Conservation (phyloP, 305 asterid species). For the Solanum aculeatissimum region DNA sequence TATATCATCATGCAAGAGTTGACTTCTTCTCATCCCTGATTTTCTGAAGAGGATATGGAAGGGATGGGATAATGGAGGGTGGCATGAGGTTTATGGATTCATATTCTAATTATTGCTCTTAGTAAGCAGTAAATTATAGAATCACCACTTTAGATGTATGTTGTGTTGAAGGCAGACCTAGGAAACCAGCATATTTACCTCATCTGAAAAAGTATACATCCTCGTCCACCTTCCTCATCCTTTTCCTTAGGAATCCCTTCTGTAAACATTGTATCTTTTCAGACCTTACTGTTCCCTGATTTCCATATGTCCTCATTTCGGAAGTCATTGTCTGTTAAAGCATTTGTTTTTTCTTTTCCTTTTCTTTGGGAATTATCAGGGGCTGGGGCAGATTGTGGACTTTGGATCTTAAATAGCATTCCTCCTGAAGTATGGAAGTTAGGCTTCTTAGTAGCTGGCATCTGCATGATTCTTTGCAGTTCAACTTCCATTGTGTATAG, state of each 20-base stretch:
- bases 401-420: not conserved
- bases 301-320: not conserved
- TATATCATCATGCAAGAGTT: not conserved
- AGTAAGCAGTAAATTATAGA: not conserved
- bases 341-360: not conserved
- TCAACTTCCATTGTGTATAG: not conserved
- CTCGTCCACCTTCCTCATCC: not conserved
- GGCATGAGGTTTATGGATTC: not conserved
- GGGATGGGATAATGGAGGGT: not conserved
- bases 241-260: not conserved
- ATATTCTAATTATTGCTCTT: not conserved
- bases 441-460: not conserved
- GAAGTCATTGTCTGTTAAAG: not conserved
- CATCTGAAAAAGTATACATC: not conserved
- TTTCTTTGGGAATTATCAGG: not conserved
- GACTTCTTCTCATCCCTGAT: not conserved
- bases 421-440: not conserved
- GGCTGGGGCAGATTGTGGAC: not conserved
- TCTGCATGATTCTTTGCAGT: not conserved
- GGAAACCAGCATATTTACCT: not conserved
- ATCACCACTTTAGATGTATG: not conserved
- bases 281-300: not conserved
- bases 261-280: not conserved
- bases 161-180: not conserved
- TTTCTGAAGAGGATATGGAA: not conserved